Evolutionary conservation across 257 asterid species (phyloP), one percentile per base, ranked within the genome.

Genomic region (Lavandula angustifolia): DNA sequence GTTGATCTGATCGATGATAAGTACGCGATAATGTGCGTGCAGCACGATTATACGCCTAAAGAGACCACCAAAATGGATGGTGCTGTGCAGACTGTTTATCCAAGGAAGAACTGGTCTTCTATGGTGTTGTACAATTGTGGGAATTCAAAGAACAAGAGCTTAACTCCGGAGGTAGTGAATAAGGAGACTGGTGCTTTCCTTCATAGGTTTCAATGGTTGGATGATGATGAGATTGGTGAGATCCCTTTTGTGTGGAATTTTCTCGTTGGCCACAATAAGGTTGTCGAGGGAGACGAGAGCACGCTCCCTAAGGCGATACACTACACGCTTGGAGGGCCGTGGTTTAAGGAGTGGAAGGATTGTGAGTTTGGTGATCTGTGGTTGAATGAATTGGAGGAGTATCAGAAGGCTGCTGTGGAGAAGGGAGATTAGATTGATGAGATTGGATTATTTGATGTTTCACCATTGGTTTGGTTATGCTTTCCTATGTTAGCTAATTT

Each of bases 51-150:
- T 42, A 57, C 96, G 0, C 98, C 98, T 1, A 91, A 87, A 27
- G 98, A 91, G 54, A 88, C 91, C 0, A 87, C 95, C 0, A 91
- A 91, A 55, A 91, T 91, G 95, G 95, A 91, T 56, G 98, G 96
- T 3, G 98, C 92, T 0, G 89, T 87, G 4, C 98, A 86, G 16
- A 87, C 95, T 0, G 70, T 87, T 40, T 91, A 86, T 73, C 98
- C 94, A 2, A 77, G 95, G 76, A 91, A 91, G 95, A 91, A 91
- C 61, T 91, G 98, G 98, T 91, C 98, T 42, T 87, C 96, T 3
- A 87, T 91, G 98, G 98, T 91, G 52, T 49, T 91, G 60, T 91
- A 91, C 69, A 91, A 91, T 52, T 91, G 95, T 48, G 91, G 88
- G 14, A 91, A 87, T 56, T 80, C 82, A 0, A 91, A 91, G 73